These are phyloP conservation scores for Deuterostichococcus epilithicus DNA, from an alignment of 139 green algal genomes.

Conservation along the genomic window DNA sequence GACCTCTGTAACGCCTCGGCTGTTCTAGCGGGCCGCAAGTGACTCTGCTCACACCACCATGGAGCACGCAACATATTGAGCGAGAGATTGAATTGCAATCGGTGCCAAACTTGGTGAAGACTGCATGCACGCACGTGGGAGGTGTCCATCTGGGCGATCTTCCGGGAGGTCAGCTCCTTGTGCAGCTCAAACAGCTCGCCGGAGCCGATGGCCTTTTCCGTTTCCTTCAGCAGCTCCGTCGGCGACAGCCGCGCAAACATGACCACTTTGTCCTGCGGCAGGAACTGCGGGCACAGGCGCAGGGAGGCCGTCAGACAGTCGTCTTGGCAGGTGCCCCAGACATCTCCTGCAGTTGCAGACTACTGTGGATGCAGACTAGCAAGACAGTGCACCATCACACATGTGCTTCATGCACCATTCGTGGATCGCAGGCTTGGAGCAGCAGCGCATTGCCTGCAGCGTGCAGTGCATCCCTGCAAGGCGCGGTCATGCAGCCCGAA, in stretches of 20 bases:
- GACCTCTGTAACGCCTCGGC: too few species aligned
- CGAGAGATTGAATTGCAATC: not conserved
- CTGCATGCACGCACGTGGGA: not conserved
- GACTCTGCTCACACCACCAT: not conserved
- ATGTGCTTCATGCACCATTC: not conserved
- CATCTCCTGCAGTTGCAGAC: too few species aligned
- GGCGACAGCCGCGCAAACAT: conserved; percentile 84
- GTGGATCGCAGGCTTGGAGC: too few species aligned
- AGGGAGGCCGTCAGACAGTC: conserved; percentile 5
- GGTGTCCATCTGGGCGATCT: conserved; percentile 29
- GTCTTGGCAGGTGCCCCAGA: not conserved
- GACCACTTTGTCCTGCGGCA: conserved; percentile 92
- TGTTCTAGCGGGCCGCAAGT: not conserved
- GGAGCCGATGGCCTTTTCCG: conserved; percentile 85
- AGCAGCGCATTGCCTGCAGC: too few species aligned
- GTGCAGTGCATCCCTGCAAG: too few species aligned
- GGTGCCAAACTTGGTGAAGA: not conserved
- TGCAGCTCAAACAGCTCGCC: conserved; percentile 69
- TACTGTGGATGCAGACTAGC: too few species aligned
- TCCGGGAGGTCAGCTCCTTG: conserved; percentile 58
- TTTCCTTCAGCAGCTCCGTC: conserved; percentile 80
- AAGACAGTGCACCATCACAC: not conserved
- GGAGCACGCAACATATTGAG: not conserved
- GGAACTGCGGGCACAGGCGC: conserved; percentile 68
- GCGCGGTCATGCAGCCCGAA: too few species aligned